Base-by-base conservation (phyloP, 805 yeast genomes). In the Lipomyces lipofer region DNA sequence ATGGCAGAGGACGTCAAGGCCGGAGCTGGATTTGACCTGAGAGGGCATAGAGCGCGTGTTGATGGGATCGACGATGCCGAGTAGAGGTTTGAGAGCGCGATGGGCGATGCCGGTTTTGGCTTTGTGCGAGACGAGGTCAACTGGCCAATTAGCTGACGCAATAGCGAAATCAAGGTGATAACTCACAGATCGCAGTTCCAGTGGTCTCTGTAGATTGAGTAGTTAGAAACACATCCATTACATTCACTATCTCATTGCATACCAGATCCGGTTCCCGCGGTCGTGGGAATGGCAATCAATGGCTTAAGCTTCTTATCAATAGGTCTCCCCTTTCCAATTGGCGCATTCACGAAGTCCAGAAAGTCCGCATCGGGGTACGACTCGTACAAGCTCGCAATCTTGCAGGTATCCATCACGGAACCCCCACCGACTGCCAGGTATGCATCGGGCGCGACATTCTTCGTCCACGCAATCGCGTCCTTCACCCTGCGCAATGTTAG, bases 361-460 rank as follows among this genome's bases (percentile, higher is more conserved):
- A 75, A 67, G 12, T 71, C 72, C 24, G 73, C 72, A 32, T 73
- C 71, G 15, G 75, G 74, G 54, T 74, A 74, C 39, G 66, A 64
- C 52, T 73, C 74, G 61, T 73, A 72, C 50, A 75, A 64, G 50
- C 72, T 69, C 29, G 78, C 75, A 47, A 75, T 69, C 62, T 75
- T 75, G 53, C 77, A 76, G 15, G 75, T 72, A 53, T 75, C 78
- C 66, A 75, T 75, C n/a, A 74, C 78, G 3, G 78, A 73, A 25
- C 78, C 78, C 43, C 78, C 78, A 25, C 78, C 78, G 28, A 75
- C 74, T 5, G 78, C 76, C 17, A 75, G 66, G 54, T 73, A 74
- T 25, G 75, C 74, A 35, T 73, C 70, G 19, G 76, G 72, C 48
- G 66, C 65, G 42, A 36, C 33, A 8, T 53, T 46, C 30, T 72